Evolutionary conservation across 2,329 filamentous ascomycete species (phyloP).

Genomic region (Aureobasidium sp.): DNA sequence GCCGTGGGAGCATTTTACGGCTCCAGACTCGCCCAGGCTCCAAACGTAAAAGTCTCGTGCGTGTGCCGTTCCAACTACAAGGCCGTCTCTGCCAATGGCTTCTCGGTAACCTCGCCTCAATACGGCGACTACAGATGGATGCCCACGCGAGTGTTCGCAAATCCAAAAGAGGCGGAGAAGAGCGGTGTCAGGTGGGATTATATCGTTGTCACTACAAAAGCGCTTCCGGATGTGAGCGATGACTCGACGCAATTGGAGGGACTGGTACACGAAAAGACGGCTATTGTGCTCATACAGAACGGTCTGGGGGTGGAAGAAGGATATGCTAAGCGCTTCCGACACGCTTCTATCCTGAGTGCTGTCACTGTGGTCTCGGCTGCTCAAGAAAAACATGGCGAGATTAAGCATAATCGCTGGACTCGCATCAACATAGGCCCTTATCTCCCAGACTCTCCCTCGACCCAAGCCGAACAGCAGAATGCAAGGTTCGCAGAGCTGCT

Average conservation of each 20-base stretch:
- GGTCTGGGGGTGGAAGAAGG: conserved; percentile 64
- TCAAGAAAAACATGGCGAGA: conserved; percentile 54
- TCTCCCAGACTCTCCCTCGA: conserved; percentile 40
- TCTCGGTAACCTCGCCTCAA: conserved; percentile 56
- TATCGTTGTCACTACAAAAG: conserved; percentile 64
- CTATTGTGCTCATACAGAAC: conserved; percentile 63
- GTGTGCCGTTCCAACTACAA: conserved; percentile 69
- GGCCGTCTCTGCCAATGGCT: conserved; percentile 54
- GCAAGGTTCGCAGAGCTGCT: conserved; percentile 49
- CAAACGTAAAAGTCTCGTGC: conserved; percentile 56
- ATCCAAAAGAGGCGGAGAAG: conserved; percentile 48
- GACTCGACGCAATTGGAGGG: conserved; percentile 57
- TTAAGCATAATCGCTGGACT: conserved; percentile 68
- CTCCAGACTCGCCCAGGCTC: conserved; percentile 51
- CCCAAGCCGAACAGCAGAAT: conserved; percentile 39
- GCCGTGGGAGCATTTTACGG: conserved; percentile 69
- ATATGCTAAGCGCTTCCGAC: conserved; percentile 56
- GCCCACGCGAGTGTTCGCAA: conserved; percentile 57
- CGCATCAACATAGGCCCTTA: conserved; percentile 64
- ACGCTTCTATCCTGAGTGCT: conserved; percentile 55
- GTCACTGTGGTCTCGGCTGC: conserved; percentile 65
- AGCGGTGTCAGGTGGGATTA: conserved; percentile 52
- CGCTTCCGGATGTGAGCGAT: conserved; percentile 57
- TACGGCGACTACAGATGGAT: conserved; percentile 62
- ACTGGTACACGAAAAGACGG: conserved; percentile 48